Base-by-base conservation (phyloP, 1,139 yeast species). In the Pneumocystis sp. region DNA sequence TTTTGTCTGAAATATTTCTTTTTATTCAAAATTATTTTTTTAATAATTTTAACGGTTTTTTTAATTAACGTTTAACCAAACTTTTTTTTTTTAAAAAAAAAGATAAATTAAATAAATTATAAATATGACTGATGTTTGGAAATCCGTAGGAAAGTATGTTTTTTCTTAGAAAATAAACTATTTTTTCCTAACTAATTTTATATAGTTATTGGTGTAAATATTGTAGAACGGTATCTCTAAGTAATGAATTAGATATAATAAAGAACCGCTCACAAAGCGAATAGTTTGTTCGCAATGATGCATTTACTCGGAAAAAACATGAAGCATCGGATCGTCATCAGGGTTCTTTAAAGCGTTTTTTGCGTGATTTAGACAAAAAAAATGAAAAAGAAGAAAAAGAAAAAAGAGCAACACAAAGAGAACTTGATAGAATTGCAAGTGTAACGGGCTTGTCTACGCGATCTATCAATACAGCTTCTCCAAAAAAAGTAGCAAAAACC, bases 261-360 rank as follows among this genome's bases (percentile, higher is more conserved):
- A 15, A 29, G 31, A 50, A 25, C 7, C n/a, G 17, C 57, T 50
- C 21, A 50, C 21, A 12, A 10, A 50, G 12, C 6, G n/a, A 3
- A 12, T 25, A 50, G 57, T 65, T 65, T 39, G 63, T 65, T 21
- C 66, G 66, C 39, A 63, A 65, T 59, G 66, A 65, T 45, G 57
- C 66, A 19, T 65, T 65, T 63, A 31, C 59, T 5, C 35, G 63
- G 39, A 61, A 56, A 34, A 63, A 61, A 29, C 67, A 65, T 62
- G 67, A 65, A 17, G 64, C 64, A 19, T 65, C 67, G 17, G 66
- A 65, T 17, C 44, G 67, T 42, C 67, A 65, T 50, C 50, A 65
- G 34, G 45, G 40, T 12, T 42, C 44, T 39, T 21, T 59, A 12
- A 42, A 39, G 34, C 31, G 40, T 21, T 59, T 59, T 59, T 21